These are phyloP conservation scores for Halenospora varia DNA, from an alignment of 495 filamentous ascomycete species.

Conservation along the genomic window DNA sequence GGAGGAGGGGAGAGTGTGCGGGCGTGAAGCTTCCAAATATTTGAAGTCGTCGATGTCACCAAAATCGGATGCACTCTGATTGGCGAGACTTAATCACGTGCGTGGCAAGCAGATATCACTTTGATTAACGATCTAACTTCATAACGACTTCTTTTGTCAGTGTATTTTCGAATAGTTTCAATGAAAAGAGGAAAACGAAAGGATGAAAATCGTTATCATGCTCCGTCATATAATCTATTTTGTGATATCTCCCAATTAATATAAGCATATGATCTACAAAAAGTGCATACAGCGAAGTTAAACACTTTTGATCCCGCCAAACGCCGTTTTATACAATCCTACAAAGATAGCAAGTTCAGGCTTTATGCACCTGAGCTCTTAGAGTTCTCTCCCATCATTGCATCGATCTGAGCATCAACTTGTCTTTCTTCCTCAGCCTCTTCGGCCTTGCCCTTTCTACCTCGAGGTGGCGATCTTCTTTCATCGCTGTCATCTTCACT, in stretches of 20 bases:
- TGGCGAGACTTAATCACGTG: conserved; percentile 5
- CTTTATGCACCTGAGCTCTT: conserved; percentile 21
- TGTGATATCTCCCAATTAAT: not conserved
- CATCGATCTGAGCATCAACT: conserved; percentile 25
- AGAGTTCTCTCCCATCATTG: conserved; percentile 23
- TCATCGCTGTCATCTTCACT: conserved; percentile 28
- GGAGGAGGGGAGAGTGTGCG: conserved; percentile 28
- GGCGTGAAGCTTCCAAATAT: conserved; percentile 6
- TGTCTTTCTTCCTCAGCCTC: conserved; percentile 12
- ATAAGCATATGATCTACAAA: not conserved
- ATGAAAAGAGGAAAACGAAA: too few relatives aligned
- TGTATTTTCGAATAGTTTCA: too few relatives aligned
- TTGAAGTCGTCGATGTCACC: conserved; percentile 11
- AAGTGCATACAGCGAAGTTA: not conserved
- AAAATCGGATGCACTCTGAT: conserved; percentile 2
- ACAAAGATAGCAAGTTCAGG: not conserved
- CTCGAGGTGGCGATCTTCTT: conserved; percentile 20
- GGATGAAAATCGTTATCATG: too few relatives aligned
- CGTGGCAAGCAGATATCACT: not conserved
- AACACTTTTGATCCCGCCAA: not conserved
- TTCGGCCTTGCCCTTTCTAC: conserved; percentile 15
- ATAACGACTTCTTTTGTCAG: too few relatives aligned
- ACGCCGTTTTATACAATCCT: not conserved
- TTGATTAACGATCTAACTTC: too few relatives aligned
- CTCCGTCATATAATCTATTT: not conserved